Conservation (phyloP, 1,139 yeast species). For the Taphrina communis region DNA sequence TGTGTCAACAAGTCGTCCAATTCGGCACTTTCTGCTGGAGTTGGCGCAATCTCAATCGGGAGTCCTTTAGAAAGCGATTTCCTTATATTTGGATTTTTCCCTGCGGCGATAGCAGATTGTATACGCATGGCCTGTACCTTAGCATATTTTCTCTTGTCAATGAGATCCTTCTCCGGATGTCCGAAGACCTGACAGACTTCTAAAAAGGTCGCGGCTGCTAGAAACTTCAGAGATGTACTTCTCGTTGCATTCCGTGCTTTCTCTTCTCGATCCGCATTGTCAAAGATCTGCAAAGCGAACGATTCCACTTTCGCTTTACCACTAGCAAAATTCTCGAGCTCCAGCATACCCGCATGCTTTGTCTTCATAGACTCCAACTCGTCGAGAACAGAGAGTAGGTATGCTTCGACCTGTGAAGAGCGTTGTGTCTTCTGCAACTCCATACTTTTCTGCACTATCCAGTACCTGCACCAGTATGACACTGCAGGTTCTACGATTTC, state of each 20-base stretch:
- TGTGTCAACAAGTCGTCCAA: conserved; percentile 40
- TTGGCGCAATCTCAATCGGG: conserved; percentile 46
- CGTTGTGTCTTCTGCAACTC: conserved; percentile 15
- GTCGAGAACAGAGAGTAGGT: conserved; percentile 27
- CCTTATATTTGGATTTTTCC: conserved; percentile 59
- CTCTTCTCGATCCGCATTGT: conserved; percentile 58
- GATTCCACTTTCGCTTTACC: conserved; percentile 65
- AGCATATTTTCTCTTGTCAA: conserved; percentile 60
- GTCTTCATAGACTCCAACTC: conserved; percentile 45
- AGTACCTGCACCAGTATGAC: conserved; percentile 60
- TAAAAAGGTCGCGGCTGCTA: conserved; percentile 60
- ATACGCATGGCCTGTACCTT: conserved; percentile 67
- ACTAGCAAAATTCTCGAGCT: conserved; percentile 63
- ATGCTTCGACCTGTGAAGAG: conserved; percentile 18
- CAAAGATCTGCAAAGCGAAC: conserved; percentile 69
- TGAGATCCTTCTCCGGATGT: conserved; percentile 44
- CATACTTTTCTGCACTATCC: conserved; percentile 33
- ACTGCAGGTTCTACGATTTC: conserved; percentile 60
- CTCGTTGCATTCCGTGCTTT: conserved; percentile 50
- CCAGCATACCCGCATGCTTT: conserved; percentile 53
- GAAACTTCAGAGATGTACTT: conserved; percentile 57
- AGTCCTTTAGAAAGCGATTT: conserved; percentile 46
- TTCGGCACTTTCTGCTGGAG: conserved; percentile 52
- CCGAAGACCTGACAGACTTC: conserved; percentile 56
- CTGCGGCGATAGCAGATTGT: conserved; percentile 56